Percentiles rank a stretch among this genome's conserved stretches.
These are phyloP conservation scores for Trichoderma afroharzianum DNA, from an alignment of 2,329 filamentous ascomycete genomes.

Conservation along the genomic window DNA sequence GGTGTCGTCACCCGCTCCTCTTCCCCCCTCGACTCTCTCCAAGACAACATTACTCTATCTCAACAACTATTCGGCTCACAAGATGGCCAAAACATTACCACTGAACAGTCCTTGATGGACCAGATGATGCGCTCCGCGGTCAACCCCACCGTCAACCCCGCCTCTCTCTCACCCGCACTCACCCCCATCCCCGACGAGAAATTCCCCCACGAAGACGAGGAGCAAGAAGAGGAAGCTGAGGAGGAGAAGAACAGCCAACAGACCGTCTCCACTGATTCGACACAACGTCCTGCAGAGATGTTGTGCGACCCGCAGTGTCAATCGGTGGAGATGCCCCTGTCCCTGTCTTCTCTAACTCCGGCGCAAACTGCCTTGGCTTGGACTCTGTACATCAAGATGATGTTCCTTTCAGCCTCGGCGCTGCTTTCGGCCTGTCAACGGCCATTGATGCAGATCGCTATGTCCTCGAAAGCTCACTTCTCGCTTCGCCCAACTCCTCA, in stretches of 20 bases:
- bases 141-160: slow-evolving; percentile 56
- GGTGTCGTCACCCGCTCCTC: slow-evolving; percentile 40
- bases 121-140: slow-evolving; percentile 39
- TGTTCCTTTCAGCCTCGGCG: slow-evolving; percentile 64
- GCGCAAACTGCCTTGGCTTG: slow-evolving; percentile 40
- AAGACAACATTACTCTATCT: slow-evolving; percentile 53
- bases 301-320: slow-evolving; percentile 99
- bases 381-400: slow-evolving; percentile 54
- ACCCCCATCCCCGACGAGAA: slow-evolving; percentile 45
- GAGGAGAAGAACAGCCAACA: slow-evolving; percentile 24
- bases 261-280: slow-evolving; percentile 71
- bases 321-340: slow-evolving; percentile 64
- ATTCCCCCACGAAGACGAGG: background rate
- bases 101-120: slow-evolving; percentile 37
- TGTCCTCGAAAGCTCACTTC: slow-evolving; percentile 72
- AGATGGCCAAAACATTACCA: slow-evolving; percentile 32
- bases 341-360: slow-evolving; percentile 41
- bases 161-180: slow-evolving; percentile 57
- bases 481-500: slow-evolving; percentile 67
- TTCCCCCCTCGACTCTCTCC: slow-evolving; percentile 41
- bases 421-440: slow-evolving; percentile 66
- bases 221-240: slow-evolving; percentile 10
- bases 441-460: slow-evolving; percentile 69
- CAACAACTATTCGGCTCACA: slow-evolving; percentile 55
- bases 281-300: slow-evolving; percentile 99